Base-by-base conservation (phyloP, 345 rosid species). In the Carallia brachiata region DNA sequence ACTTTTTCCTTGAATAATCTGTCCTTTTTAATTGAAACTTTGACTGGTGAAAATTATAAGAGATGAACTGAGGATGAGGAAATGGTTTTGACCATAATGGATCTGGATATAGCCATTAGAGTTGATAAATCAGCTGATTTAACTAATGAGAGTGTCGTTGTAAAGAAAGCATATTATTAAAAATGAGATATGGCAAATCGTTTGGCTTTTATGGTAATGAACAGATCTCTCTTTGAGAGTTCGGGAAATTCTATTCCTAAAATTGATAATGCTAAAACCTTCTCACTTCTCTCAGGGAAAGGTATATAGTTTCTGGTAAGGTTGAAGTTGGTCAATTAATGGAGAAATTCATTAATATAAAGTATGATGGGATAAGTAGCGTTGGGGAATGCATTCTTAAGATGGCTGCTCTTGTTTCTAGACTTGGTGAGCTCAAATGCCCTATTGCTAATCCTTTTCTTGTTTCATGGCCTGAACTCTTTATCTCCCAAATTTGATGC, bases 181-280 rank as follows among this genome's bases (percentile, higher is more conserved):
- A 64, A 64, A 9, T 64, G 56, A 19, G 55, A 23, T 13, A 64
- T 17, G 10, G 7, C 6, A 2, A 65, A 65, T 65, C 17, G 3
- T 27, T 31, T 65, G 32, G 13, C 18, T 65, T 10, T 65, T 10
- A 65, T 65, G 56, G 36, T 47, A 10, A 65, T 65, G 68, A 65
- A 65, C 18, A 65, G 27, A 17, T 65, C 31, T 8, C 47, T 65
- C 47, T 65, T 0, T 15, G 0, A 27, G 1, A 7, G 32, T 18
- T 8, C 47, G 5, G 4, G 17, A 27, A 53, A 4, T 4, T 16
- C 2, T 65, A 15, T 65, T 6, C 37, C 37, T 5, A 30, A 44
- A 3, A 6, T 8, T 27, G 23, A 19, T 3, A 65, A 65, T 65
- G 57, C 57, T 4, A 47, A 65, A 28, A 65, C 3, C 1, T 65